Evolutionary conservation across 2,329 filamentous ascomycete genomes (phyloP), one percentile per base, ranked within the genome.

Genomic region (Claviceps digitariae): DNA sequence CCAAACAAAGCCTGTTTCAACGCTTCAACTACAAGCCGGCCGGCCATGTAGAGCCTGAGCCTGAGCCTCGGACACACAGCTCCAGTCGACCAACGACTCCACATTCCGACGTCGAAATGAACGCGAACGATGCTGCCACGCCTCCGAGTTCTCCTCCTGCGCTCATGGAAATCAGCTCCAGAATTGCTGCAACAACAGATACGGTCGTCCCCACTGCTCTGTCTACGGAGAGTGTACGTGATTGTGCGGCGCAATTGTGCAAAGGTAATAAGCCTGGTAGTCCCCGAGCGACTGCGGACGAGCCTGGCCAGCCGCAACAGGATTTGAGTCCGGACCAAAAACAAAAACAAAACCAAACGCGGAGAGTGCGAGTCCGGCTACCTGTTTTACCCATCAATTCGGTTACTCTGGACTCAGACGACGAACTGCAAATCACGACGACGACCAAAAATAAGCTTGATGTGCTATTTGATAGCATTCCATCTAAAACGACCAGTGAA

Each of bases 1-100:
- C 84, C 7, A 93, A 90, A 60, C 81, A 83, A 40, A 86, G 86
- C 55, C 74, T 98, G 1, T 86, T 97, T 62, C 84, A 88, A 52
- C 80, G 81, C 25, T 95, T 97, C 72, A 90, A 90, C 63, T 90
- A 84, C 62, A 79, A 76, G 61, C 71, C 75, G 6, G 64, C 65
- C 12, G 70, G 67, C 2, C 13, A 48, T 25, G 34, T n/a, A 36
- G 40, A 51, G 20, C 21, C 41, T 12, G 40, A 51, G 20, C 21
- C 41, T 12, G 50, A 46, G 36, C 23, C 31, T 21, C 53, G 17
- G 2, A 62, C 64, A 49, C 60, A 71, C 6, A 82, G 75, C 64
- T 86, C 84, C 3, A 83, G 79, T 58, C 70, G 74, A 31, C 72
- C 74, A 1, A 67, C 69, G 3, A 74, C 76, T 3, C 76, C 77